These are phyloP conservation scores for Mycena floridula DNA, from an alignment of 768 basidiomycete species.

Conservation along the genomic window DNA sequence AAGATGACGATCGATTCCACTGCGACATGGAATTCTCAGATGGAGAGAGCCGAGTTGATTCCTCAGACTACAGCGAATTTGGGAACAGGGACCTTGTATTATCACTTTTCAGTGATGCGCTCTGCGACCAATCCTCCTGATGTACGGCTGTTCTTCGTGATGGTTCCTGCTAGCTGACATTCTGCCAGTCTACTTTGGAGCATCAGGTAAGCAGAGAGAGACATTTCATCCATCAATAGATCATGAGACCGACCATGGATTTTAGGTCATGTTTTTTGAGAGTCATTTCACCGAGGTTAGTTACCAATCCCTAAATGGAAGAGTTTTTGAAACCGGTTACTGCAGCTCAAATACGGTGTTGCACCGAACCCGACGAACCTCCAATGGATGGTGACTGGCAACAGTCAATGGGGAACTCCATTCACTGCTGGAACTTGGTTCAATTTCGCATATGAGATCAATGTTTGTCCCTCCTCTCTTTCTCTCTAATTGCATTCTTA, in stretches of 20 bases:
- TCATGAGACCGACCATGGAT: too few relatives aligned
- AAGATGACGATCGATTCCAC: conserved; percentile 49
- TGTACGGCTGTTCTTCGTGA: conserved; percentile 24
- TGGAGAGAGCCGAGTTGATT: conserved; percentile 40
- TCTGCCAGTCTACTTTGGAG: conserved; percentile 39
- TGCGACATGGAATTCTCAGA: conserved; percentile 50
- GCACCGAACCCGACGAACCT: conserved; percentile 41
- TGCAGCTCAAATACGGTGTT: conserved; percentile 52
- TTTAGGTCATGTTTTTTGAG: conserved; percentile 49
- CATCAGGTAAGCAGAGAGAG: conserved; percentile 36
- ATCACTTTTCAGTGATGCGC: conserved; percentile 53
- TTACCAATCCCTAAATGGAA: neutral
- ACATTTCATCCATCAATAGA: neutral
- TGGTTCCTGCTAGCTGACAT: neutral
- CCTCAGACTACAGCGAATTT: conserved; percentile 37
- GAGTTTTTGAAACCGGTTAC: conserved; percentile 1
- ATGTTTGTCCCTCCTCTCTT: conserved; percentile 29
- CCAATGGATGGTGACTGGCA: conserved; percentile 44
- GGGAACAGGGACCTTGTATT: conserved; percentile 51
- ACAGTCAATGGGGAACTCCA: conserved; percentile 43
- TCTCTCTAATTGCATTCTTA: neutral
- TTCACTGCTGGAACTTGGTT: conserved; percentile 51
- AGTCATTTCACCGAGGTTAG: conserved; percentile 55
- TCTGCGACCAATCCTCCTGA: conserved; percentile 44
- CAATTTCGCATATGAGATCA: conserved; percentile 64